phyloP scores from a whole-genome alignment of 2,329 filamentous ascomycete species.

The Stachybotrys echinatus region DNA sequence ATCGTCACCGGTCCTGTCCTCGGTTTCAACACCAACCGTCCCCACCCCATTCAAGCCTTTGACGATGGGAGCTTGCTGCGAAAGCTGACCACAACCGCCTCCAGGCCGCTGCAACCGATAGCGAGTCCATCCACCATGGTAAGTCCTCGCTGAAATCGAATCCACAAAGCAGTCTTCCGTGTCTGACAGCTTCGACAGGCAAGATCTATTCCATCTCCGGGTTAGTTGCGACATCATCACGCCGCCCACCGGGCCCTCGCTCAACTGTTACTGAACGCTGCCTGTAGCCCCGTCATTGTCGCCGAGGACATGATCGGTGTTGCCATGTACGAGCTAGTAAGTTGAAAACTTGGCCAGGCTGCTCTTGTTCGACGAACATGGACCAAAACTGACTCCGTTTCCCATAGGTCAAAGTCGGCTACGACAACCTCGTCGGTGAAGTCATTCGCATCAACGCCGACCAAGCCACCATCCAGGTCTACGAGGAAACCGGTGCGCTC shows the following conservation, averaged over 20 bases:
- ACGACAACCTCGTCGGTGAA: slow-evolving; percentile 89
- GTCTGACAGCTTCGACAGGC: slow-evolving; percentile 33
- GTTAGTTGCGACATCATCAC: slow-evolving; percentile 31
- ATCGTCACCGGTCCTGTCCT: too few species aligned
- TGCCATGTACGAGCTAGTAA: slow-evolving; percentile 98
- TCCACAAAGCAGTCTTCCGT: slow-evolving; percentile 1
- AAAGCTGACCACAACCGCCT: slow-evolving; percentile 16
- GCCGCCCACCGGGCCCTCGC: slow-evolving; percentile 1
- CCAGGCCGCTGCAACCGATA: slow-evolving; percentile 28
- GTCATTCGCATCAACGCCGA: slow-evolving; percentile 97
- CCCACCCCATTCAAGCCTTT: too few species aligned
- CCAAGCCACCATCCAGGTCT: slow-evolving; percentile 96
- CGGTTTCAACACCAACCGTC: too few species aligned
- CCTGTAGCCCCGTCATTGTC: slow-evolving; percentile 76
- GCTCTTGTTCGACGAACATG: not conserved
- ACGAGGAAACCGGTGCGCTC: slow-evolving; percentile 90
- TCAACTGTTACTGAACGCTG: slow-evolving; percentile 21
- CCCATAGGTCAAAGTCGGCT: slow-evolving; percentile 76
- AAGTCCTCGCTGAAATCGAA: slow-evolving; percentile 14
- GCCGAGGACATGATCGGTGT: slow-evolving; percentile 98
- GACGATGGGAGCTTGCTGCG: slow-evolving; percentile 2
- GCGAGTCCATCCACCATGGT: slow-evolving; percentile 35
- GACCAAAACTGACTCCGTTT: not conserved
- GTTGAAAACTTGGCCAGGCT: slow-evolving; percentile 18
- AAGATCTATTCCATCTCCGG: slow-evolving; percentile 60